These are phyloP conservation scores for Betula pendula DNA, from an alignment of 306 rosid species.

Conservation along the genomic window DNA sequence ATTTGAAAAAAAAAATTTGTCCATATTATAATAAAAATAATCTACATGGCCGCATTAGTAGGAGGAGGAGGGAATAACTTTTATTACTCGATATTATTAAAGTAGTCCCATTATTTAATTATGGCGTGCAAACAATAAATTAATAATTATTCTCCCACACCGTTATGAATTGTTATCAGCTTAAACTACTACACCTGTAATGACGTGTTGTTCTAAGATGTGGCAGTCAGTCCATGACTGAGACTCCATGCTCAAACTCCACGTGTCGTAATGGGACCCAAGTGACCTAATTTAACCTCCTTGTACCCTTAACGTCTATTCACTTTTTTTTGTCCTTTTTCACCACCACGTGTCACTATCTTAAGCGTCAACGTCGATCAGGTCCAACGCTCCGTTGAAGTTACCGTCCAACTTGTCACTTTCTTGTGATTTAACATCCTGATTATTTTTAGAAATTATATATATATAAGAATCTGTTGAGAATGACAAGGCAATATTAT, in stretches of 20 bases:
- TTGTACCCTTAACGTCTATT: too few relatives aligned
- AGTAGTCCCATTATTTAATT: neutral
- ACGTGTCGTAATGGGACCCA: neutral
- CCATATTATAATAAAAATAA: too few relatives aligned
- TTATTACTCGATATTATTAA: neutral
- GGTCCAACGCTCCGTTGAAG: neutral
- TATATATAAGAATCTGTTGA: too few relatives aligned
- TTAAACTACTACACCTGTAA: neutral
- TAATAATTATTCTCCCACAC: neutral
- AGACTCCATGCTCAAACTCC: neutral
- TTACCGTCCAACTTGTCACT: neutral
- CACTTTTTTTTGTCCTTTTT: neutral
- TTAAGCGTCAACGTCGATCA: neutral
- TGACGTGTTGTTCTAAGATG: neutral
- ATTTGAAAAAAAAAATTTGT: too few relatives aligned
- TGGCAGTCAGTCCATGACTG: neutral
- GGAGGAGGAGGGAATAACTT: too few relatives aligned
- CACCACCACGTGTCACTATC: neutral
- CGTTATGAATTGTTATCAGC: neutral
- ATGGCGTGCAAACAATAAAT: neutral
- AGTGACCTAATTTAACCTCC: neutral
- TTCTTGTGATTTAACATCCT: neutral
- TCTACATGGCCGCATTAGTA: too few relatives aligned
- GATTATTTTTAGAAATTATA: too few relatives aligned
- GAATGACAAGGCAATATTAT: too few relatives aligned